phyloP scores from a whole-genome alignment of 176 grass and related monocot species.

The Secale cereale region DNA sequence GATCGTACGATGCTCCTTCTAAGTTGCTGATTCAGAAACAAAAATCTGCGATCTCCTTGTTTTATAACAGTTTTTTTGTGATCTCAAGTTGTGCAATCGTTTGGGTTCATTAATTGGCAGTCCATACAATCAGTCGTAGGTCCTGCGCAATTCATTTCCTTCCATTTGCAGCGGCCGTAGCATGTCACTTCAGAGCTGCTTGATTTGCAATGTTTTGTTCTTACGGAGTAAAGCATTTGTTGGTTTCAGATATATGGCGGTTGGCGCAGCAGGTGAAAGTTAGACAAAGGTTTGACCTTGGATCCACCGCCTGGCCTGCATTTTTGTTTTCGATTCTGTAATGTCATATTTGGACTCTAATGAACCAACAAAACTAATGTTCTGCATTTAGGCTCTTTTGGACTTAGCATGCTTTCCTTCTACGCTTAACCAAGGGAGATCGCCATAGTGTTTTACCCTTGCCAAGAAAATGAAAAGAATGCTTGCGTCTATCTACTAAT shows the following conservation, averaged over 20 bases:
- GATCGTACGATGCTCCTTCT: background rate
- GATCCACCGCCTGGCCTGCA: background rate
- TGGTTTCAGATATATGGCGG: conserved; percentile 91
- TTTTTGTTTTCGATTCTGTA: background rate
- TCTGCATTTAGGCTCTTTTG: conserved; percentile 3
- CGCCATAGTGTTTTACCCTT: background rate
- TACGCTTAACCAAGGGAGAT: background rate
- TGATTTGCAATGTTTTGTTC: background rate
- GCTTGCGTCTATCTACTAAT: background rate
- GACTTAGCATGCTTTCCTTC: background rate
- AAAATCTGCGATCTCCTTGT: background rate
- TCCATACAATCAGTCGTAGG: background rate
- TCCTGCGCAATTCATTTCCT: background rate
- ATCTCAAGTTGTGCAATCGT: background rate
- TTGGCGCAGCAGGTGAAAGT: conserved; percentile 91
- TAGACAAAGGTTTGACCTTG: conserved; percentile 80
- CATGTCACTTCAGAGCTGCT: background rate
- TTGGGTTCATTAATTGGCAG: background rate
- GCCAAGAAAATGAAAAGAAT: background rate
- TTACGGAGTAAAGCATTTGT: conserved; percentile 21
- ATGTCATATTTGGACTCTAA: background rate
- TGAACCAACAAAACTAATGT: background rate
- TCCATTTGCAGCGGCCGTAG: background rate
- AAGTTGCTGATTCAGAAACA: background rate
- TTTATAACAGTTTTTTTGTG: background rate